phyloP scores from a whole-genome alignment of 441 rosid genomes.

The Croton laevigatus region DNA sequence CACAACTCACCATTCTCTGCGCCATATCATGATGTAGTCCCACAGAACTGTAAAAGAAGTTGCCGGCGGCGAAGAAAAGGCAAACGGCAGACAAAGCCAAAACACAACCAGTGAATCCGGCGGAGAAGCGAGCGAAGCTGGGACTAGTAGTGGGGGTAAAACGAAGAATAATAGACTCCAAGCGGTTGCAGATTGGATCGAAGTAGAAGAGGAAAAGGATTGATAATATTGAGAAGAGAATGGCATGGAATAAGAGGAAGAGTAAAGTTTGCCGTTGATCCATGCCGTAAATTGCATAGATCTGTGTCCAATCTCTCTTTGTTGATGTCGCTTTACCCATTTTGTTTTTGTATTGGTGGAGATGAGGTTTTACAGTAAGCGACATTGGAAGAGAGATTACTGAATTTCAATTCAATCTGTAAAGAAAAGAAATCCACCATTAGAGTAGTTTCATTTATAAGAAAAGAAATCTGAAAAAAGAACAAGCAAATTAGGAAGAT shows the following conservation, averaged over 20 bases:
- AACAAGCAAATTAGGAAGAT: not conserved
- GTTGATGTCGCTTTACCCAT: constrained; percentile 27
- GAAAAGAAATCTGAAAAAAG: not conserved
- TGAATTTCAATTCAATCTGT: not conserved
- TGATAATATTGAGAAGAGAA: constrained; percentile 59
- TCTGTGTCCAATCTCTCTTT: constrained; percentile 75
- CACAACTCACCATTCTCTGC: constrained; percentile 77
- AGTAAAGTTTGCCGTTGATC: constrained; percentile 80
- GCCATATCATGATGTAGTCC: constrained; percentile 81
- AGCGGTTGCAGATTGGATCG: constrained; percentile 44
- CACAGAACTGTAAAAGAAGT: constrained; percentile 77
- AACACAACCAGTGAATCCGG: constrained; percentile 74
- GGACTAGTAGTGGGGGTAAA: constrained; percentile 24
- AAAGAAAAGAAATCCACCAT: not conserved
- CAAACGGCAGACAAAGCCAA: constrained; percentile 72
- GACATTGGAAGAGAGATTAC: constrained; percentile 20
- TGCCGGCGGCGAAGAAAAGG: constrained; percentile 74
- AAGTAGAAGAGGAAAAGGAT: constrained; percentile 67
- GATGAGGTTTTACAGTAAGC: constrained; percentile 19
- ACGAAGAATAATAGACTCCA: constrained; percentile 39
- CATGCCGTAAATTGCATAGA: constrained; percentile 81
- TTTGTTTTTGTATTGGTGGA: constrained; percentile 14
- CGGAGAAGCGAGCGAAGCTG: constrained; percentile 56
- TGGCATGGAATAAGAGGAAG: constrained; percentile 65
- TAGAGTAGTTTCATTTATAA: not conserved